Evolutionary conservation across 345 rosid species (phyloP).

Genomic region (Citrus reticulata): DNA sequence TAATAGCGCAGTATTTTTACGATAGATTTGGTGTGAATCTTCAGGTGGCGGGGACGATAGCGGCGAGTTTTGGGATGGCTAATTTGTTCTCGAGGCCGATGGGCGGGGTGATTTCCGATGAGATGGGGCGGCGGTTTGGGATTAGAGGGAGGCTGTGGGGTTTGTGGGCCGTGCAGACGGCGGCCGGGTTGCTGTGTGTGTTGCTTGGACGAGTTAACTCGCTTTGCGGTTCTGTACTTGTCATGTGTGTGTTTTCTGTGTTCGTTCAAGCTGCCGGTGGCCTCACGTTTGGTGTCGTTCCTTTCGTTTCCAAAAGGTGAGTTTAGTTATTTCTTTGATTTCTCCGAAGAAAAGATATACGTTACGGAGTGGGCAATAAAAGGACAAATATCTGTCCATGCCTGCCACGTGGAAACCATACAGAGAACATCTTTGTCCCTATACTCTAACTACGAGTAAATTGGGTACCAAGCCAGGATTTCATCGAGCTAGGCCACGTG

Average conservation of each 20-base stretch:
- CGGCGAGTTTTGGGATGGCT: constrained; percentile 58
- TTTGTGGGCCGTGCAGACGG: constrained; percentile 65
- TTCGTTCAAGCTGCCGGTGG: constrained; percentile 88
- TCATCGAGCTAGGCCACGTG: too few species aligned
- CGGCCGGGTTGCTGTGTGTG: constrained; percentile 60
- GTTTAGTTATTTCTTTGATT: too few species aligned
- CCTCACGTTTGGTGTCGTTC: constrained; percentile 75
- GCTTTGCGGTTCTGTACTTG: constrained; percentile 47
- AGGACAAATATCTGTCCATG: not conserved
- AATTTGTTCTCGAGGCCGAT: constrained; percentile 53
- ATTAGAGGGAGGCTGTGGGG: constrained; percentile 85
- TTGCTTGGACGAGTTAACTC: constrained; percentile 62
- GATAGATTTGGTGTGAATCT: constrained; percentile 63
- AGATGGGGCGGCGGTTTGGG: constrained; percentile 53
- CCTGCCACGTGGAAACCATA: not conserved
- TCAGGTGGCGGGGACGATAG: constrained; percentile 67
- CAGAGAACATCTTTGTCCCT: not conserved
- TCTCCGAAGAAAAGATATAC: too few species aligned
- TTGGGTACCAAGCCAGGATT: too few species aligned
- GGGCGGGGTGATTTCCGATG: constrained; percentile 42
- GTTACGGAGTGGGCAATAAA: too few species aligned
- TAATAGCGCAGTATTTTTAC: constrained; percentile 72
- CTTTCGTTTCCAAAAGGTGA: constrained; percentile 67
- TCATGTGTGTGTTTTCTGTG: constrained; percentile 60
- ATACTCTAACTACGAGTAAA: too few species aligned